Base-by-base conservation (phyloP, 176 grass and related monocot species). In the Chloris gayana region DNA sequence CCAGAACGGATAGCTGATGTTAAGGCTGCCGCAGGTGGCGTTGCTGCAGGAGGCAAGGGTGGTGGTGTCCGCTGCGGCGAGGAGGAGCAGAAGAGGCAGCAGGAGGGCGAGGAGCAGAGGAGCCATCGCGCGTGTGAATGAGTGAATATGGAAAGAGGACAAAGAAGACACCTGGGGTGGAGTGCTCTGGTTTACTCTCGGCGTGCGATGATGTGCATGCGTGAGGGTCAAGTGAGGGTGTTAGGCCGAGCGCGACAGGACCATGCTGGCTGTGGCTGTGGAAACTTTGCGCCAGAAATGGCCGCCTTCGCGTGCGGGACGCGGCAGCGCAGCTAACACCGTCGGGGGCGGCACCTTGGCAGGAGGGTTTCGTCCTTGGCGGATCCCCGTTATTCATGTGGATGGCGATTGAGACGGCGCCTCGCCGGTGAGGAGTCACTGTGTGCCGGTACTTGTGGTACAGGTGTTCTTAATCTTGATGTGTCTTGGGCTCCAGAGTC, bases 1-100 rank as follows among this genome's bases (percentile, higher is more conserved):
- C 58, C 53, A 82, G 84, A 97, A 91, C 9, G 94, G 94, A 73
- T 94, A 97, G 9, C 1, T 21, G 31, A 85, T 45, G 26, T 12
- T 8, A 0, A 64, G 75, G 37, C 5, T 4, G 69, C 17, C 64
- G 64, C 64, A 67, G 33, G 8, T 22, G 33, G 7, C 18, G 2
- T 12, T 67, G 33, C 18, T 38, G 19, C 64, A 67, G 64, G 64
- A 22, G 8, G 33, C 64, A 37, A 19, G 64, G 33, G 38, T 22
- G 33, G 38, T 22, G 33, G 7, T 19, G 64, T 21, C 64, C 2
- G 33, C 64, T 7, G 33, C 33, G 64, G 8, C 33, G 64, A 67
- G 33, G 18, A 67, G 64, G 33, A 67, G 32, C 31, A 21, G 31
- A 3, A 66, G 15, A 7, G 29, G 62, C 18, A 67, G 33, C 8